A percentile compares a stretch with the other conserved stretches of the same genome.
Conservation (phyloP, 2,329 filamentous ascomycete genomes). For the Cladosporium sp. region DNA sequence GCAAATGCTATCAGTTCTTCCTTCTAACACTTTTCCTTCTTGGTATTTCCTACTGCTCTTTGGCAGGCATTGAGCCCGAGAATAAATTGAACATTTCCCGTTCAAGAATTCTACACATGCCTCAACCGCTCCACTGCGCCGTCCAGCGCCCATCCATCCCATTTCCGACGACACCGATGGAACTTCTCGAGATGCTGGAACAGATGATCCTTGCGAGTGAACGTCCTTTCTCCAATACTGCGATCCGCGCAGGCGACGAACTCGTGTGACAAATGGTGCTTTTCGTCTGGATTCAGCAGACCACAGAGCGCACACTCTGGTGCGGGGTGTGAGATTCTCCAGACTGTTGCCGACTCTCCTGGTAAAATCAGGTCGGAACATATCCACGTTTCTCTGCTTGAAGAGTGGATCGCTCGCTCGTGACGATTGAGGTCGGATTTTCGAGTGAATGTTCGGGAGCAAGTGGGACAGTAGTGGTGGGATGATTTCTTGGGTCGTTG, state of each 20-base stretch:
- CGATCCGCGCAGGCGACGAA: conserved; percentile 3
- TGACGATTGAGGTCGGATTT: not conserved
- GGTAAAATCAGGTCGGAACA: not conserved
- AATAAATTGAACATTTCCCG: no score
- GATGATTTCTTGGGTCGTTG: not conserved
- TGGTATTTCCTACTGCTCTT: no score
- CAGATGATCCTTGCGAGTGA: not conserved
- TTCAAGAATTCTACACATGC: not conserved
- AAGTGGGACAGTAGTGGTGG: not conserved
- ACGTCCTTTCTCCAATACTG: not conserved
- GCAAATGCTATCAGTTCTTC: not conserved
- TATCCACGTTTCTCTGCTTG: not conserved
- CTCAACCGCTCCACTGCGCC: not conserved
- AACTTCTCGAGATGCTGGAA: conserved; percentile 5
- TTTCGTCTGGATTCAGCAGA: not conserved
- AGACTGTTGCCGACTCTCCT: not conserved
- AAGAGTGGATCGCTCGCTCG: not conserved
- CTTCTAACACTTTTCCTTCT: not conserved
- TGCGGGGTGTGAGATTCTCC: not conserved
- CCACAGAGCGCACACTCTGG: conserved; percentile 2
- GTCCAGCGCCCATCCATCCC: not conserved
- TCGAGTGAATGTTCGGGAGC: not conserved
- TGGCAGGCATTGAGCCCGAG: no score
- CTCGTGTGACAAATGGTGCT: not conserved
- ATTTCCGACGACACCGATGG: conserved; percentile 2